These are phyloP conservation scores for Shiraia bambusicola DNA, from an alignment of 2,329 filamentous ascomycete genomes.

Conservation along the genomic window DNA sequence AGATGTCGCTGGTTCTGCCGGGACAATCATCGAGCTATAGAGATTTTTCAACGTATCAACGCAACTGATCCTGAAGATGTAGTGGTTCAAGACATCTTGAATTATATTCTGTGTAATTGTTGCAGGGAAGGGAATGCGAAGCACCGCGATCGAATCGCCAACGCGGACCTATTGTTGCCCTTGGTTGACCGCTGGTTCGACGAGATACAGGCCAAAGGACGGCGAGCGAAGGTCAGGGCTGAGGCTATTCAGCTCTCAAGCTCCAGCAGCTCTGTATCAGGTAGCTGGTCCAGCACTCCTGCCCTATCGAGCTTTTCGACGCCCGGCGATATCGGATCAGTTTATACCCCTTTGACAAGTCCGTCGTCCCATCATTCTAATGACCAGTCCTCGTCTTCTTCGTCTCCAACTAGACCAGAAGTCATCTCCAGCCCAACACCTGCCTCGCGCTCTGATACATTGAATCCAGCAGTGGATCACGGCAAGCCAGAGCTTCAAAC, in stretches of 20 bases:
- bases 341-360: slow-evolving; percentile 5
- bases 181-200: slow-evolving; percentile 6
- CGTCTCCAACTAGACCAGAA: neutral
- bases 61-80: slow-evolving; percentile 1
- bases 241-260: neutral
- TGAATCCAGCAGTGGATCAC: too few relatives aligned
- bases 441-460: neutral
- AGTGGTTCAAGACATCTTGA: slow-evolving; percentile 4
- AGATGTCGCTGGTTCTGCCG: slow-evolving; percentile 6
- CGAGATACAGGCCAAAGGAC: slow-evolving; percentile 5
- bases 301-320: slow-evolving; percentile 2
- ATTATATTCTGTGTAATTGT: slow-evolving; percentile 7
- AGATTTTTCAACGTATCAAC: slow-evolving; percentile 3
- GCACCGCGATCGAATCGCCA: slow-evolving; percentile 5
- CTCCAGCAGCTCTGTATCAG: neutral
- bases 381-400: neutral
- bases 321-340: neutral
- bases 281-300: neutral
- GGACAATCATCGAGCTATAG: slow-evolving; percentile 4
- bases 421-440: slow-evolving; percentile 4
- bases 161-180: slow-evolving; percentile 6
- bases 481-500: neutral
- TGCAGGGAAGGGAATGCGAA: slow-evolving; percentile 1
- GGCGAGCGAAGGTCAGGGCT: neutral
- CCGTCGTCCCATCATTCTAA: slow-evolving; percentile 3